phyloP scores from a whole-genome alignment of 129 eudicot genomes.

The Pittosporum tobira region DNA sequence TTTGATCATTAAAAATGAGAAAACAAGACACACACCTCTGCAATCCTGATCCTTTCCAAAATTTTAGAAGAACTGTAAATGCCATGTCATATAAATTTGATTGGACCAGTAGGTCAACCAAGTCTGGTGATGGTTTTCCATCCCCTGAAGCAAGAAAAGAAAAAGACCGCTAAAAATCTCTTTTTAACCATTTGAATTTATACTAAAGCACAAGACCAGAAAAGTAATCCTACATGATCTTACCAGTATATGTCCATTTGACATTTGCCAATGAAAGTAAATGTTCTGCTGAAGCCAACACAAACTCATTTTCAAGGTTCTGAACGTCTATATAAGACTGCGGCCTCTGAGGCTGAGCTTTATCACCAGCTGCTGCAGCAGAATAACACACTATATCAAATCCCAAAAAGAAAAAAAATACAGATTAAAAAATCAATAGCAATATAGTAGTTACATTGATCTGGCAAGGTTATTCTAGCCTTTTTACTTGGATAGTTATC shows the following conservation, averaged over 20 bases:
- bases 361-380: conserved; percentile 42
- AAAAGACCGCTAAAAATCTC: not conserved
- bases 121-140: conserved; percentile 46
- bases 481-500: conserved; percentile 63
- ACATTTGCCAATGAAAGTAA: conserved; percentile 64
- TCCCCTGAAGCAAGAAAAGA: conserved; percentile 30
- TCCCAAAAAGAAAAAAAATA: not conserved
- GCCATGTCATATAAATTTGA: conserved; percentile 83
- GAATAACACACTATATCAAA: not conserved
- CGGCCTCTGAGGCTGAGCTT: conserved; percentile 32
- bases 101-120: conserved; percentile 80
- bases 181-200: not conserved
- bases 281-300: conserved; percentile 82
- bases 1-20: not conserved
- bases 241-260: conserved; percentile 79
- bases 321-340: conserved; percentile 51
- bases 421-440: not conserved
- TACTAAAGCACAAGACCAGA: not conserved
- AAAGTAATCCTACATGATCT: not conserved
- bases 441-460: conserved; percentile 40
- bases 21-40: conserved; percentile 42
- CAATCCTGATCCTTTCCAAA: conserved; percentile 78
- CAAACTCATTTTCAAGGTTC: conserved; percentile 82
- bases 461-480: conserved; percentile 49
- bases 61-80: conserved; percentile 73